A percentile compares a stretch with the other conserved stretches of the same genome.
Evolutionary conservation across 192 early-diverging fungal genomes (phyloP).

Genomic region (Jimgerdemannia flammicorona): DNA sequence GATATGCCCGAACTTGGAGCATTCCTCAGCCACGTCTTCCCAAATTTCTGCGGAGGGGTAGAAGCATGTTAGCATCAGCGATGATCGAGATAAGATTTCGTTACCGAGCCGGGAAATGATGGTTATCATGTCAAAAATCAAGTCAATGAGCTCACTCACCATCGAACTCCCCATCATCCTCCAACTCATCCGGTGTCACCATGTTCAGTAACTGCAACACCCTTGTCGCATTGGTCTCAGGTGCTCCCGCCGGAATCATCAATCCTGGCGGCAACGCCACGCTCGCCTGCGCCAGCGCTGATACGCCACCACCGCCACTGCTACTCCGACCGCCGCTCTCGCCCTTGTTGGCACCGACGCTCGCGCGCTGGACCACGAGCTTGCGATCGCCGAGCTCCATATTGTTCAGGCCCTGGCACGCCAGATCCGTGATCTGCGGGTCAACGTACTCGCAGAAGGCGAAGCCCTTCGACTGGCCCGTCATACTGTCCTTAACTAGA

Average conservation of each 20-base stretch:
- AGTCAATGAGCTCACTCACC: conserved; percentile 37
- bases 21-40: conserved; percentile 90
- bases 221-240: conserved; percentile 66
- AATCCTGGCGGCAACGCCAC: conserved; percentile 38
- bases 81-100: too few species aligned
- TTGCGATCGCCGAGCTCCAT: conserved; percentile 94
- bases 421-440: conserved; percentile 84
- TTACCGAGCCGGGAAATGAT: too few species aligned
- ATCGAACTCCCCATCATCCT: conserved; percentile 80
- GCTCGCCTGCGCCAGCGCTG: not conserved
- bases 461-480: conserved; percentile 70
- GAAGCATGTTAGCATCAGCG: not conserved
- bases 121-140: not conserved
- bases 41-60: conserved; percentile 60
- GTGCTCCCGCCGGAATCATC: conserved; percentile 46
- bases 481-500: conserved; percentile 80
- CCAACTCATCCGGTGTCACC: conserved; percentile 83
- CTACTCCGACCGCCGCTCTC: conserved; percentile 16
- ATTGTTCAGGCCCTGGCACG: conserved; percentile 91
- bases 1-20: conserved; percentile 82
- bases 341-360: conserved; percentile 70
- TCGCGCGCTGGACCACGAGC: conserved; percentile 92
- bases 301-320: not conserved
- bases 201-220: conserved; percentile 94
- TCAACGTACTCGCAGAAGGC: conserved; percentile 97